Percentiles rank a stretch among this genome's conserved stretches.
Evolutionary conservation across 1,284 basidiomycete species (phyloP).

Genomic region (Peniophora sp.): DNA sequence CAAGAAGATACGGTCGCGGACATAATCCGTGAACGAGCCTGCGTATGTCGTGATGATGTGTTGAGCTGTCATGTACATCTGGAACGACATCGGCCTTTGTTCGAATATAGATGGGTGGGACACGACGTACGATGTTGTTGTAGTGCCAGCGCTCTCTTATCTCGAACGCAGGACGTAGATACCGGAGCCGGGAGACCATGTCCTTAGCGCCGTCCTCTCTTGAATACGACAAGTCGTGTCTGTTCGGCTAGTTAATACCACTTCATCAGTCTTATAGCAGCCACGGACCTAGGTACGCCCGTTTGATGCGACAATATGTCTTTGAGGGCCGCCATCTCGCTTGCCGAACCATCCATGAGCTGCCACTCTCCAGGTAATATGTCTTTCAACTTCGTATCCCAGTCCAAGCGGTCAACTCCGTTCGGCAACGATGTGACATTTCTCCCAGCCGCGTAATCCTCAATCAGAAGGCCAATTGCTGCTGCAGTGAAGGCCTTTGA

Average conservation of each 20-base stretch:
- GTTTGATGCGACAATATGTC: slow-evolving; percentile 23
- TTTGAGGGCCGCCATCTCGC: slow-evolving; percentile 23
- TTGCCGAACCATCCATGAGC: slow-evolving; percentile 27
- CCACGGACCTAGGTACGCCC: slow-evolving; percentile 12
- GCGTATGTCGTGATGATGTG: slow-evolving; percentile 27
- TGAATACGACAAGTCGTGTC: slow-evolving; percentile 9
- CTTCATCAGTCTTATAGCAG: not conserved
- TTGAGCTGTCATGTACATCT: slow-evolving; percentile 23
- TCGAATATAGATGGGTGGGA: slow-evolving; percentile 14
- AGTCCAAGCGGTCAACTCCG: slow-evolving; percentile 17
- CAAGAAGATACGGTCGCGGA: slow-evolving; percentile 30
- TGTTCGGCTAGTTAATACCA: not conserved
- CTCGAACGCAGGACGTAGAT: slow-evolving; percentile 30
- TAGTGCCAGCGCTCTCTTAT: slow-evolving; percentile 35
- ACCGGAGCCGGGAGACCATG: slow-evolving; percentile 25
- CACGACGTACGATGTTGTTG: slow-evolving; percentile 30
- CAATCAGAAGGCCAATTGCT: slow-evolving; percentile 28
- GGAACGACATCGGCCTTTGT: not conserved
- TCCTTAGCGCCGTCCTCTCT: not conserved
- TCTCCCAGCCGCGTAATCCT: slow-evolving; percentile 18
- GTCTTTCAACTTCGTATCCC: slow-evolving; percentile 31
- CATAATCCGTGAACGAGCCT: slow-evolving; percentile 27
- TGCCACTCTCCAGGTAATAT: slow-evolving; percentile 31
- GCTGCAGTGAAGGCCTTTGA: slow-evolving; percentile 36
- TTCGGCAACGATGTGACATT: slow-evolving; percentile 22